Conservation (phyloP, 2,329 filamentous ascomycete species). For the Furcasterigmium sp. region DNA sequence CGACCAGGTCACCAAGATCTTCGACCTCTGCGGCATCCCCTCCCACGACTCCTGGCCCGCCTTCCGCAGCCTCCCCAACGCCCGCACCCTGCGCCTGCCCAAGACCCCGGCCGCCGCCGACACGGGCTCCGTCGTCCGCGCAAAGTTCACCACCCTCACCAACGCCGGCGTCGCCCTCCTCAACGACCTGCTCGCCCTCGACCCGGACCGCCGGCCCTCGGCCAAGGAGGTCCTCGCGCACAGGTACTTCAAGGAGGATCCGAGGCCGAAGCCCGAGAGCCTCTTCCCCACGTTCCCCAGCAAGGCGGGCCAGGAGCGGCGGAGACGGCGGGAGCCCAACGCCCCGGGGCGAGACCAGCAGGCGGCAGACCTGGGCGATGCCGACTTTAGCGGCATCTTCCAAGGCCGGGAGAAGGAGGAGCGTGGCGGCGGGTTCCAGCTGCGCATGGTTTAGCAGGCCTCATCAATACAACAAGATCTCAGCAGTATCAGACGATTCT, state of each 20-base stretch:
- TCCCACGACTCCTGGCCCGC: constrained; percentile 78
- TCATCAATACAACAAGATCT: no score
- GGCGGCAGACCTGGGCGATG: constrained; percentile 46
- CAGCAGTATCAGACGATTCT: no score
- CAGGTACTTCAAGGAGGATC: constrained; percentile 83
- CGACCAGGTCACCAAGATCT: constrained; percentile 81
- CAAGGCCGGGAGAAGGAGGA: constrained; percentile 60
- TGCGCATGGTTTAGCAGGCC: constrained; percentile 49
- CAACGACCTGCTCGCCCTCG: constrained; percentile 63
- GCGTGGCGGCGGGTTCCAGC: constrained; percentile 58
- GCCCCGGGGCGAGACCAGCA: constrained; percentile 75
- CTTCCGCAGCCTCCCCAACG: constrained; percentile 84
- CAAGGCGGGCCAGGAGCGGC: constrained; percentile 85
- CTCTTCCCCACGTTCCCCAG: constrained; percentile 98
- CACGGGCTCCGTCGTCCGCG: constrained; percentile 55
- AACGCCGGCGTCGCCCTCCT: constrained; percentile 67
- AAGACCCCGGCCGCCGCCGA: constrained; percentile 26
- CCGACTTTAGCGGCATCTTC: constrained; percentile 70
- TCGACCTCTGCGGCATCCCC: constrained; percentile 82
- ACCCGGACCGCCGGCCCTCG: constrained; percentile 66
- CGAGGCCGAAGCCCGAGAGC: constrained; percentile 80
- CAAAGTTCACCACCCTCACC: constrained; percentile 78
- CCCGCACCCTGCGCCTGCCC: constrained; percentile 70
- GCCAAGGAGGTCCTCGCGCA: constrained; percentile 73
- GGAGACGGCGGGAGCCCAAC: constrained; percentile 67